Evolutionary conservation across 2,329 filamentous ascomycete genomes (phyloP), one percentile per base, ranked within the genome.

Genomic region (Juglanconis juglandina): DNA sequence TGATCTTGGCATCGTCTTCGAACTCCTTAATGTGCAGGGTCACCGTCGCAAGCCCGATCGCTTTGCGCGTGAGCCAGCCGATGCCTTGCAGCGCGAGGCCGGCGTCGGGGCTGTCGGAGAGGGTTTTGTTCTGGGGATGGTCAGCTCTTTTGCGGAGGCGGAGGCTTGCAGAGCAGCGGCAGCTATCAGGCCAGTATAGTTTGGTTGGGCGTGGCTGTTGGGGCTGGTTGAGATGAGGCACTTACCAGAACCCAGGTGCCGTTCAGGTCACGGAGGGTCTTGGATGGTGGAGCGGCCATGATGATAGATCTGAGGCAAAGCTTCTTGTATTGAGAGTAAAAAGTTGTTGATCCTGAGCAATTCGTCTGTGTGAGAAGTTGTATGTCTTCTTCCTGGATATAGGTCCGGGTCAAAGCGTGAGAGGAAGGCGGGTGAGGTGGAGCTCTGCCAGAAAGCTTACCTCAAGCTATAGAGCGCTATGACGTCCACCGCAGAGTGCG

Each of bases 71-170:
- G 54, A 93, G 67, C 83, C 84, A 94, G 73, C 85, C 78, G 63
- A 92, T 78, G 70, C 87, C 87, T 80, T 92, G 89, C 68, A 94
- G 81, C 53, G 81, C 71, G 61, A 96, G 86, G 64, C 89, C 83
- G 1, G 86, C 79, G 62, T 92, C 89, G 52, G 86, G 77, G 65
- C 81, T 76, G 73, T 89, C 87, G 61, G 90, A 92, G 66, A 92
- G 79, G 64, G 78, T 76, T 72, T 90, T 89, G 82, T 95, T 93
- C 91, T 94, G 69, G 53, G 63, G 42, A 42, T 42, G 8, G 7
- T 54, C 52, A 30, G 24, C 10, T 47, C 8, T 44, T 7, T 44
- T 35, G 10, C 14, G 42, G 7, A 34, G 48, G 24, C 24, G 24
- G 24, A 24, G 24, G 24, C 24, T 24, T 24, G 24, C 24, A 24